Conservation (phyloP, 805 yeast genomes). For the Candida alai region DNA sequence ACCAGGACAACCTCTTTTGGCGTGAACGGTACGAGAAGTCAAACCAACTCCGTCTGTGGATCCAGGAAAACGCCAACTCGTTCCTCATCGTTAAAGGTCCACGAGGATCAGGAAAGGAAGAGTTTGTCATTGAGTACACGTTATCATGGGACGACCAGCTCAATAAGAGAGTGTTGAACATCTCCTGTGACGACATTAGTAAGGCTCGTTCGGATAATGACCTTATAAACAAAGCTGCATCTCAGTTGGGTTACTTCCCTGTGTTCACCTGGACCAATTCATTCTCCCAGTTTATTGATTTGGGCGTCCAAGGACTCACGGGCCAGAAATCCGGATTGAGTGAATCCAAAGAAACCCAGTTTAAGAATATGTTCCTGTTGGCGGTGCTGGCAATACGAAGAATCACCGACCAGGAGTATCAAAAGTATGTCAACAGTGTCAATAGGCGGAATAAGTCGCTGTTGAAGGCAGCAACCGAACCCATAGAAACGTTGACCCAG, state of each 20-base stretch:
- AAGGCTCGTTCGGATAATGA: slow-evolving; percentile 72
- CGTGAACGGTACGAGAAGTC: slow-evolving; percentile 65
- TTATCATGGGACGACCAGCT: slow-evolving; percentile 47
- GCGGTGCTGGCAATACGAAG: slow-evolving; percentile 71
- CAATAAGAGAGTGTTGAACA: slow-evolving; percentile 48
- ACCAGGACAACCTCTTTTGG: slow-evolving; percentile 51
- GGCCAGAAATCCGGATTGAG: slow-evolving; percentile 92
- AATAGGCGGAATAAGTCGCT: slow-evolving; percentile 16
- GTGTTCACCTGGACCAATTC: slow-evolving; percentile 90
- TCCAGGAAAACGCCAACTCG: slow-evolving; percentile 85
- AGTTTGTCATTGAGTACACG: slow-evolving; percentile 66
- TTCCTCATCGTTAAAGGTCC: slow-evolving; percentile 92
- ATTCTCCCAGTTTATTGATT: slow-evolving; percentile 72
- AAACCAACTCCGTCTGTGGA: slow-evolving; percentile 69
- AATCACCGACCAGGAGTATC: slow-evolving; percentile 40
- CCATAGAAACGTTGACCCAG: slow-evolving; percentile 48
- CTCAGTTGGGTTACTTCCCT: slow-evolving; percentile 86
- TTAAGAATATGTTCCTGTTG: slow-evolving; percentile 73
- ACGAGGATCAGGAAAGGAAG: slow-evolving; percentile 90
- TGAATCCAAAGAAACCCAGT: slow-evolving; percentile 77
- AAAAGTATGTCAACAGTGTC: slow-evolving; percentile 22
- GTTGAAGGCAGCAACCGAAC: slow-evolving; percentile 15
- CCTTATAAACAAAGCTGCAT: slow-evolving; percentile 64
- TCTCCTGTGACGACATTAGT: slow-evolving; percentile 76
- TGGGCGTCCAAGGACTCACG: slow-evolving; percentile 83